Evolutionary conservation across 495 filamentous ascomycete species (phyloP), one percentile per base, ranked within the genome.

Genomic region (Aspergillus heteromorphus): DNA sequence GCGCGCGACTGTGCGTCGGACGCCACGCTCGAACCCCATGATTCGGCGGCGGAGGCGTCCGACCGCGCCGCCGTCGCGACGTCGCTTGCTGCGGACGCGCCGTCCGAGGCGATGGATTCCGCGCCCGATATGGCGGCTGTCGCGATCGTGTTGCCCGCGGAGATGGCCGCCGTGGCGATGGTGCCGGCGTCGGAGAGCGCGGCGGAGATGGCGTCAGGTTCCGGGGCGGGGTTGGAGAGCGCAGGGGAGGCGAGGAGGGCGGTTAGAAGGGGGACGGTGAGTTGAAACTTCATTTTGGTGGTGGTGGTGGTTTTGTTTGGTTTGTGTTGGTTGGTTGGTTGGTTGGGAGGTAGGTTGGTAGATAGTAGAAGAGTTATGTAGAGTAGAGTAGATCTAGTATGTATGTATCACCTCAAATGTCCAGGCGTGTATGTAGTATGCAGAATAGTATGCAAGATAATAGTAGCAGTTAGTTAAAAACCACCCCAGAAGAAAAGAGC

Each of bases 221-320:
- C 40, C 48, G 40, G 27, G 43, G 49, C 9, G 27, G 57, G 40
- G 34, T 40, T 48, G 50, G 38, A 45, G 38, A 61, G 42, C 56
- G 52, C 34, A 27, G 60, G 48, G 51, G 54, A 14, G 31, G 53
- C 19, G 58, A 65, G 47, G 52, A 62, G 55, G 47, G 45, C 18
- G 58, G 60, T 42, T 52, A 62, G 55, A 43, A 47, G 23, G 50
- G 57, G 43, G 54, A 58, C 27, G 20, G 45, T 55, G 43, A 43
- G 42, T 21, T 14, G 16, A 19, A 45, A 14, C 30, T 61, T 51
- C 59, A 62, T 62, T 38, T 19, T 61, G 45, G 27, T 20, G 19
- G 29, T 56, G 43, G 36, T 54, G 17, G 31, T 17, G 19, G 45
- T 55, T 59, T 31, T 53, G 40, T 4, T 10, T 30, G 21, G 11